Evolutionary conservation across 2,329 filamentous ascomycete genomes (phyloP), one percentile per base, ranked within the genome.

Genomic region (Colletotrichum karsti): DNA sequence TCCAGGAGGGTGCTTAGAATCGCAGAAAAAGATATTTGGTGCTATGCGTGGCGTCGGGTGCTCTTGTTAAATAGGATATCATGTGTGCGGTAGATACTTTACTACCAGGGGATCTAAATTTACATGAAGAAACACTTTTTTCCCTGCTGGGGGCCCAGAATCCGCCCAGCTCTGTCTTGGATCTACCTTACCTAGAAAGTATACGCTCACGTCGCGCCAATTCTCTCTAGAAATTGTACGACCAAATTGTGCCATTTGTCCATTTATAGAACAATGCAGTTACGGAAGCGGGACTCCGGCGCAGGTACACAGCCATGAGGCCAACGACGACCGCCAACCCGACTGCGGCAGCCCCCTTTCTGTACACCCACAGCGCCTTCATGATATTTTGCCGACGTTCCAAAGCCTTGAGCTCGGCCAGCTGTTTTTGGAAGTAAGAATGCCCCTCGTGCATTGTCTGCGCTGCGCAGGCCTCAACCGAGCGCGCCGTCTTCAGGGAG

Each of bases 401-500:
- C 56, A 88, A 84, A 78, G 90, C 88, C 62, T 84, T 81, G n/a
- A 98, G 81, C 73, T 97, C 91, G 62, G 82, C 84, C 4, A 90
- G 89, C 77, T 98, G 95, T 71, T 85, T 85, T 41, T 88, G 81
- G 73, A 98, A 95, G 68, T 91, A 87, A 5, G 75, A 77, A 69
- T 90, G 83, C 2, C 93, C 95, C 42, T 95, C 88, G 30, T 86
- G 80, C 35, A 93, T 78, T 0, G 85, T 88, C 76, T 94, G 89
- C 28, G 78, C 77, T 6, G 83, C 77, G 53, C 87, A 83, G 39
- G 77, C 77, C 46, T 82, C 76, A 54, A 84, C 76, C 74, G 87
- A 82, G 12, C 88, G 85, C 0, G 92, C 92, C 2, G 95, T 97
- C 79, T 97, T 98, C 58, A 99, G 86, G 7, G 94, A 94, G 77